Conservation (phyloP, 352 stramenopile species). For the Globisporangium splendens region DNA sequence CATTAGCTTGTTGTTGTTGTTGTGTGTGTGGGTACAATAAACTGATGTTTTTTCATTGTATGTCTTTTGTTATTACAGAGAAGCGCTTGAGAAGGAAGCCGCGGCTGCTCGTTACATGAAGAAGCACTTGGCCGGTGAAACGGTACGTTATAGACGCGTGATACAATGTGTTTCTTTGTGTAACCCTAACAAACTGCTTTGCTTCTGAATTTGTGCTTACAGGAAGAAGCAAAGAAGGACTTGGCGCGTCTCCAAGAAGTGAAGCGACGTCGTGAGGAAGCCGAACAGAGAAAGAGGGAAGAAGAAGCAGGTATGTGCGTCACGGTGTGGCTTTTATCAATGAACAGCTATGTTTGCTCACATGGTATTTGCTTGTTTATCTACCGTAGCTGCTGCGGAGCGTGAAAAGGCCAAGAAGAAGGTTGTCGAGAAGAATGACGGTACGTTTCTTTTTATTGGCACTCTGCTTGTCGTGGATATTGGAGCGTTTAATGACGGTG, state of each 20-base stretch:
- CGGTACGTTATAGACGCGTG: conserved; percentile 29
- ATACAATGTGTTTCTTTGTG: not conserved
- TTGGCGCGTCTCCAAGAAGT: conserved; percentile 74
- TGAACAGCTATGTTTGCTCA: not conserved
- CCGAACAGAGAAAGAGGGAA: conserved; percentile 74
- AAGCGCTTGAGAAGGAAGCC: conserved; percentile 84
- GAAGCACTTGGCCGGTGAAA: conserved; percentile 83
- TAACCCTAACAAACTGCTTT: too few species aligned
- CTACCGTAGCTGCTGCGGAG: conserved; percentile 40
- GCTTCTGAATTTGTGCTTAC: not conserved
- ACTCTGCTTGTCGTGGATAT: not conserved
- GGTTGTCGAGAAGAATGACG: conserved; percentile 51
- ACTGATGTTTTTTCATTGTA: not conserved
- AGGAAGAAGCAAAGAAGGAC: conserved; percentile 86
- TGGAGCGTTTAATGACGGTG: not conserved
- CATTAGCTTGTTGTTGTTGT: not conserved
- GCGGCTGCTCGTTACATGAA: conserved; percentile 74
- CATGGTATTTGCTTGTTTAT: not conserved
- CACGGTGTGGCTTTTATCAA: not conserved
- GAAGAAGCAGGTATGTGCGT: conserved; percentile 59
- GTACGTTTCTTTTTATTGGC: too few species aligned
- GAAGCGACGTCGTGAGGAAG: conserved; percentile 77
- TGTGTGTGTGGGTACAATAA: not conserved
- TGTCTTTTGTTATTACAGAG: conserved; percentile 17
- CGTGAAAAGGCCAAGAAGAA: conserved; percentile 69